Evolutionary conservation across 108 stramenopile species (phyloP).

Genomic region (Cyclotella sp.): DNA sequence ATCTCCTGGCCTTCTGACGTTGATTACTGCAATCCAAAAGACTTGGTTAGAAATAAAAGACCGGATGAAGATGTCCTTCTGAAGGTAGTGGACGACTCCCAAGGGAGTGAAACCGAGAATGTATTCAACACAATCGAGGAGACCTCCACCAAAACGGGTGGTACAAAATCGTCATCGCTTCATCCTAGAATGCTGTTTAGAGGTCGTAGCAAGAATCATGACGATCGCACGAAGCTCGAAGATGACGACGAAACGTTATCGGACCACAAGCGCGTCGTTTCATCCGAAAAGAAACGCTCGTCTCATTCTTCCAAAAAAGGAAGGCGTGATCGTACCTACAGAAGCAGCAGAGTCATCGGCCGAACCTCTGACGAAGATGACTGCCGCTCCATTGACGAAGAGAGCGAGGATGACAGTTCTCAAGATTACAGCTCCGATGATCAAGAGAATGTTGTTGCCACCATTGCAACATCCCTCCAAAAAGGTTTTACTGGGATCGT

Average conservation of each 20-base stretch:
- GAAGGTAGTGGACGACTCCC: not conserved
- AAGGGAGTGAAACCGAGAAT: not conserved
- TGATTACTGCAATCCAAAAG: not conserved
- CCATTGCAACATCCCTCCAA: not conserved
- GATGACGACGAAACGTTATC: not conserved
- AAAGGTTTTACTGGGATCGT: conserved; percentile 13
- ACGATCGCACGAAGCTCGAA: not conserved
- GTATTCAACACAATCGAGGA: not conserved
- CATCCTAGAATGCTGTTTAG: conserved; percentile 4
- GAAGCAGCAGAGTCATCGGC: not conserved
- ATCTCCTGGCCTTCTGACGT: conserved; percentile 4
- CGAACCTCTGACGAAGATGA: conserved; percentile 1
- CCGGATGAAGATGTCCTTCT: not conserved
- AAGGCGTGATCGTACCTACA: not conserved
- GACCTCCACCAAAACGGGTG: not conserved
- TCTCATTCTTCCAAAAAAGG: not conserved
- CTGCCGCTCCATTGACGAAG: not conserved
- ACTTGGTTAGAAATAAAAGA: not conserved
- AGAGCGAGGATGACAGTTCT: conserved; percentile 1
- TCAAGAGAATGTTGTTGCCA: not conserved
- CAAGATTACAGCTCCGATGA: conserved; percentile 1
- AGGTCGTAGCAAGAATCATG: not conserved
- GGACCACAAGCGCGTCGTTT: not conserved
- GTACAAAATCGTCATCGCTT: not conserved
- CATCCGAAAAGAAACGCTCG: not conserved